These are phyloP conservation scores for Scedosporium apiospermum DNA, from an alignment of 2,329 filamentous ascomycete genomes.

Conservation along the genomic window DNA sequence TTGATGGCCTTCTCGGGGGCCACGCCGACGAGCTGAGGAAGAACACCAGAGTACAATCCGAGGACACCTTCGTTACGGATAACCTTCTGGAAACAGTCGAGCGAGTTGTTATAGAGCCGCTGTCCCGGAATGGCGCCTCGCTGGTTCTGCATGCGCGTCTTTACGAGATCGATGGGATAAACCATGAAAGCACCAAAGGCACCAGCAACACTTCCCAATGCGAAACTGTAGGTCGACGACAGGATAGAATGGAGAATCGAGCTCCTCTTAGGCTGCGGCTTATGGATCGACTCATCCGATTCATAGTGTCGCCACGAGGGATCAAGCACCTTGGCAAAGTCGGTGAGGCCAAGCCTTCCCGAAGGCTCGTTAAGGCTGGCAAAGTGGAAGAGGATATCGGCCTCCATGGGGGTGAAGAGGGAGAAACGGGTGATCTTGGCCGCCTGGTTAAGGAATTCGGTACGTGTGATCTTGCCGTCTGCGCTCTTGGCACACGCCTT, in stretches of 20 bases:
- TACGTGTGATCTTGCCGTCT: constrained; percentile 87
- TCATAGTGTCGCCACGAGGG: constrained; percentile 72
- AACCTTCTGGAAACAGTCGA: constrained; percentile 92
- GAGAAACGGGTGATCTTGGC: constrained; percentile 87
- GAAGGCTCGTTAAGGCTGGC: constrained; percentile 85
- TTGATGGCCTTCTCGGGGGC: constrained; percentile 99
- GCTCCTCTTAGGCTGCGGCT: constrained; percentile 14
- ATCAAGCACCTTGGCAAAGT: constrained; percentile 94
- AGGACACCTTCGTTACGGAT: constrained; percentile 82
- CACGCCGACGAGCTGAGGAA: constrained; percentile 92
- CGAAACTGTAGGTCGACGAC: constrained; percentile 81
- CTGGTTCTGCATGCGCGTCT: constrained; percentile 98
- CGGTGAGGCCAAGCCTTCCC: constrained; percentile 67
- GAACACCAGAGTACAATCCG: constrained; percentile 86
- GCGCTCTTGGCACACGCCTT: constrained; percentile 73
- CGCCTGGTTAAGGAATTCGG: constrained; percentile 92
- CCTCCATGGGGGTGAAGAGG: constrained; percentile 96
- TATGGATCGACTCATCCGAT: constrained; percentile 32
- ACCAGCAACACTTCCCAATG: constrained; percentile 78
- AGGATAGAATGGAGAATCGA: constrained; percentile 47
- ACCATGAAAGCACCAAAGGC: constrained; percentile 99
- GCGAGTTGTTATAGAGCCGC: constrained; percentile 89
- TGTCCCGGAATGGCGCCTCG: constrained; percentile 73
- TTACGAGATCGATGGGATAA: constrained; percentile 96
- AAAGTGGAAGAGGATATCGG: constrained; percentile 97